These are phyloP conservation scores for Curvularia hawaiiensis DNA, from an alignment of 2,329 filamentous ascomycete species.

Conservation along the genomic window DNA sequence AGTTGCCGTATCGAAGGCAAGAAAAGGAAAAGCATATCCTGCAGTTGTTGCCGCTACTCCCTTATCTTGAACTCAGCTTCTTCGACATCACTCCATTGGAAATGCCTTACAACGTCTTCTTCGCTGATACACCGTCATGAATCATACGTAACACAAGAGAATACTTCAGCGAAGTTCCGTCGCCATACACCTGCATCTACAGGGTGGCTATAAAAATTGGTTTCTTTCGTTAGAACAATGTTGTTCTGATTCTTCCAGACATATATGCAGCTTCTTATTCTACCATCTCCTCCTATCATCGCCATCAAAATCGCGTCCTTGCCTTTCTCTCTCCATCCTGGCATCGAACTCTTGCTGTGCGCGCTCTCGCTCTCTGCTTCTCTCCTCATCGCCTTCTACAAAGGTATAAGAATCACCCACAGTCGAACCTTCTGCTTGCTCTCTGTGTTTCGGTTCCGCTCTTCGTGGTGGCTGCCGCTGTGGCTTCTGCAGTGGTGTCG, in stretches of 20 bases:
- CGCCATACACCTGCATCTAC: background rate
- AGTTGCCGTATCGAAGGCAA: background rate
- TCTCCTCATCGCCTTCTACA: conserved; percentile 50
- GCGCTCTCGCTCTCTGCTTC: conserved; percentile 50
- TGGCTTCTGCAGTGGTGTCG: conserved; percentile 20
- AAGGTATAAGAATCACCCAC: conserved; percentile 54
- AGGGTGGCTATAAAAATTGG: background rate
- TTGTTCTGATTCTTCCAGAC: background rate
- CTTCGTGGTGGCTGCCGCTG: conserved; percentile 21
- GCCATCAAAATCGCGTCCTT: conserved; percentile 50
- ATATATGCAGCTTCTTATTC: background rate
- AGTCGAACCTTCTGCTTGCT: conserved; percentile 40
- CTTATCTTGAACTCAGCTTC: no score
- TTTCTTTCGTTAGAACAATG: background rate
- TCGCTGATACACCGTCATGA: background rate
- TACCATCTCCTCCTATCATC: conserved; percentile 41
- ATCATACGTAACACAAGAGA: background rate
- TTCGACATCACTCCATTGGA: background rate
- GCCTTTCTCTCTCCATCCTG: conserved; percentile 55
- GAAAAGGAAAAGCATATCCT: background rate
- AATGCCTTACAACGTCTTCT: background rate
- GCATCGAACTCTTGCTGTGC: conserved; percentile 58
- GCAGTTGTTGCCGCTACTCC: background rate
- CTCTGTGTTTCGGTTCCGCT: conserved; percentile 26
- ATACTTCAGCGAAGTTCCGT: background rate